Conservation (phyloP, 805 yeast genomes). For the Myxozyma mucilagina region DNA sequence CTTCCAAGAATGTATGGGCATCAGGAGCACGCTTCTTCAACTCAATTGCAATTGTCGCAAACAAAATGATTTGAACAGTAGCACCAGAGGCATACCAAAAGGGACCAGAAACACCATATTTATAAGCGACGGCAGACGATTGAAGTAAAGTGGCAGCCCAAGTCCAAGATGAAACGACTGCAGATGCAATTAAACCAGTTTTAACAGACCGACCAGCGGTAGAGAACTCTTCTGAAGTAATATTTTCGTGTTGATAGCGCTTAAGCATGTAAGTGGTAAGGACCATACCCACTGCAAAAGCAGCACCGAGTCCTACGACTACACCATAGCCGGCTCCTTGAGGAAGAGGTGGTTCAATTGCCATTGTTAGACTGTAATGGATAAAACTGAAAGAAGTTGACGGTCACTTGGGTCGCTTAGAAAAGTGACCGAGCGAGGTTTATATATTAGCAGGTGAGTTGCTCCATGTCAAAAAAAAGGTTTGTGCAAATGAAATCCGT, state of each 20-base stretch:
- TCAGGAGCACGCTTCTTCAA: constrained; percentile 87
- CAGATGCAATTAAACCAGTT: constrained; percentile 81
- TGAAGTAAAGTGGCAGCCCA: constrained; percentile 81
- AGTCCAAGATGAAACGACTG: constrained; percentile 94
- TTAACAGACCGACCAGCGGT: constrained; percentile 90
- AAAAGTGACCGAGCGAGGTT: neutral
- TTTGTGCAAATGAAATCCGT: neutral
- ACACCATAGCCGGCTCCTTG: constrained; percentile 48
- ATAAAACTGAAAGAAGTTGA: no score
- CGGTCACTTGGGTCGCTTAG: no score
- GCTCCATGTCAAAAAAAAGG: neutral
- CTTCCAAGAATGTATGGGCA: constrained; percentile 89
- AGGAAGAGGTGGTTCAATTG: constrained; percentile 17
- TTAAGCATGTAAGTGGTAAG: constrained; percentile 34
- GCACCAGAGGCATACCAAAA: constrained; percentile 91
- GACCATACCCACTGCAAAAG: constrained; percentile 49
- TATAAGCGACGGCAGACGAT: constrained; percentile 76
- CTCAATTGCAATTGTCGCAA: constrained; percentile 84
- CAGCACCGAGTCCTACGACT: constrained; percentile 76
- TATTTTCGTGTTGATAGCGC: constrained; percentile 79
- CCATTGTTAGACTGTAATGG: neutral
- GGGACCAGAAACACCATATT: constrained; percentile 72
- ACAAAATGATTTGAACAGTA: constrained; percentile 79
- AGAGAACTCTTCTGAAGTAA: constrained; percentile 90
- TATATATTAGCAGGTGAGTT: no score